phyloP scores from a whole-genome alignment of 495 filamentous ascomycete species.

The Venustampulla echinocandica region DNA sequence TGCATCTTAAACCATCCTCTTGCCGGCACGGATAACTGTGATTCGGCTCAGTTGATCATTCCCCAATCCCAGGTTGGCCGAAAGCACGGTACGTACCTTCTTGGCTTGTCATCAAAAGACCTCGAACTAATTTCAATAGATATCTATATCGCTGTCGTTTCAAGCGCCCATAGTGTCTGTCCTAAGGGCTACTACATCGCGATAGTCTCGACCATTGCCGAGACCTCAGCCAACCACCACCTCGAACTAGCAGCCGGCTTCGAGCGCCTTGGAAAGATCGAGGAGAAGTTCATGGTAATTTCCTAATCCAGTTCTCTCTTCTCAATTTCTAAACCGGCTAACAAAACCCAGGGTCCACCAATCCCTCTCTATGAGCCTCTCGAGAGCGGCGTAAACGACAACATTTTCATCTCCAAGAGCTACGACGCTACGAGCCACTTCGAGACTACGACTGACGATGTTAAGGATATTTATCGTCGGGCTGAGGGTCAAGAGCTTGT shows the following conservation, averaged over 20 bases:
- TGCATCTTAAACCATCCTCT: conserved; percentile 97
- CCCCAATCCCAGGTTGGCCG: conserved; percentile 93
- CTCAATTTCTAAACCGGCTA: conserved; percentile 8
- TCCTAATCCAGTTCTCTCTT: not conserved
- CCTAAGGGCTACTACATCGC: conserved; percentile 99
- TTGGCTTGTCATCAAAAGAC: not conserved
- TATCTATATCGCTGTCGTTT: conserved; percentile 96
- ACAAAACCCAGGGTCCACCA: conserved; percentile 50
- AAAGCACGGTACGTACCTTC: conserved; percentile 68
- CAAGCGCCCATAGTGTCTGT: conserved; percentile 94
- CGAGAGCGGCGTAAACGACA: conserved; percentile 76
- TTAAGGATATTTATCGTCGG: conserved; percentile 85
- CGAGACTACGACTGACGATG: conserved; percentile 83
- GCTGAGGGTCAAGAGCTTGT: conserved; percentile 83
- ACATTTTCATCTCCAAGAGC: conserved; percentile 96
- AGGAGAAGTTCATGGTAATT: conserved; percentile 88
- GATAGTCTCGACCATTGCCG: conserved; percentile 95
- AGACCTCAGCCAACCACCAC: conserved; percentile 86
- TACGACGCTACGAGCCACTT: conserved; percentile 98
- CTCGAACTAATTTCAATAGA: conserved; percentile 40
- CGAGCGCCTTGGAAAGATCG: conserved; percentile 84
- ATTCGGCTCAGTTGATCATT: conserved; percentile 94
- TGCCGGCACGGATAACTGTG: conserved; percentile 69
- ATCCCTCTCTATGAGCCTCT: conserved; percentile 91
- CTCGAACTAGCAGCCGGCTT: conserved; percentile 89